Evolutionary conservation across 2,329 filamentous ascomycete genomes (phyloP), one percentile per base, ranked within the genome.

Genomic region (Fusarium agapanthi): DNA sequence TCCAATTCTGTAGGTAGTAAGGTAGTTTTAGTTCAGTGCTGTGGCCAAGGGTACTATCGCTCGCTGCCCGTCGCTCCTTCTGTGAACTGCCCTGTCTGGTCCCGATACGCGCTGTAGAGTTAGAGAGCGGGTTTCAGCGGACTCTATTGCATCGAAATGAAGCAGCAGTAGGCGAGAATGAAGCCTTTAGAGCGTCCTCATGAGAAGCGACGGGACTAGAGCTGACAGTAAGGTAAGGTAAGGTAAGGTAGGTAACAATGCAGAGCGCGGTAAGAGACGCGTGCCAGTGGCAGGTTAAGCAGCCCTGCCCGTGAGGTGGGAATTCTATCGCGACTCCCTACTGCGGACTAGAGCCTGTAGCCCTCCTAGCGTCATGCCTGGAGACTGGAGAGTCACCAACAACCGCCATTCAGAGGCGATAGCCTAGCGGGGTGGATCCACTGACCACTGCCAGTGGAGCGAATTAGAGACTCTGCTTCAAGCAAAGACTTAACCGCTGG

Each of bases 321-420:
- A 76, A 77, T 74, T 76, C 77, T 77, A 78, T 79, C 74, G 71
- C 72, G 75, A 74, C 69, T 69, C 78, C 76, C 54, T 45, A 56
- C 53, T 56, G 34, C 28, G 53, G 53, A 57, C 54, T 58, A 50
- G 55, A 58, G 55, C 65, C 74, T 77, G 61, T 24, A 73, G 78
- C 41, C 70, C 34, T 28, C 50, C 50, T 81, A 81, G 79, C 65
- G 76, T 57, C 32, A 69, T 67, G 69, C 67, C 71, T 76, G 65
- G 69, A 61, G 65, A 66, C 70, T 75, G 61, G 69, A 60, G 67
- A 67, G 66, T 68, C 68, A 57, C 60, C 56, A 50, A 57, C 56
- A 58, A 62, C 58, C 65, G 58, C 74, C 74, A 76, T 68, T 76
- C 74, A 74, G 51, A 57, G 50, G 45, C 43, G 64, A 35, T 61